Evolutionary conservation across 805 yeast genomes (phyloP).

Genomic region (Lipomyces yamanashiensis): DNA sequence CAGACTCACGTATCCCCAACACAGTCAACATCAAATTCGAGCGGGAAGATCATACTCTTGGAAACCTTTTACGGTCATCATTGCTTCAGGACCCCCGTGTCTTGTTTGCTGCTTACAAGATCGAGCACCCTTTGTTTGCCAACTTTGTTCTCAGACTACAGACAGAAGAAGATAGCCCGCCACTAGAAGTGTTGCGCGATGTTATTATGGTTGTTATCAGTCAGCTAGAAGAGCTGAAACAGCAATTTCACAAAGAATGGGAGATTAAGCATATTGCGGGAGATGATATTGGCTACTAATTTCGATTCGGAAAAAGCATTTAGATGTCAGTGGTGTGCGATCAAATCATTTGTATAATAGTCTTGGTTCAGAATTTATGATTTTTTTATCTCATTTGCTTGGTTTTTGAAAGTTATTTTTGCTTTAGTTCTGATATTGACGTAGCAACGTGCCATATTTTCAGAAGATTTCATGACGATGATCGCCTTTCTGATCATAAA

Average conservation of each 20-base stretch:
- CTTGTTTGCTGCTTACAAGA: conserved; percentile 95
- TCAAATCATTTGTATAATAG: conserved; percentile 7
- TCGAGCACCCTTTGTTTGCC: conserved; percentile 97
- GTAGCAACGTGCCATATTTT: no score
- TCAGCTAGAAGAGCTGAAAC: conserved; percentile 73
- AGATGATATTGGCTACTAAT: neutral
- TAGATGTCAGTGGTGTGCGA: neutral
- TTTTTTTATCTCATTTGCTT: neutral
- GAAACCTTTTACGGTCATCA: conserved; percentile 79
- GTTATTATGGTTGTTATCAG: conserved; percentile 85
- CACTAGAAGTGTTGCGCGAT: conserved; percentile 84
- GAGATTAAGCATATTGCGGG: conserved; percentile 60
- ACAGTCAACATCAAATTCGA: conserved; percentile 92
- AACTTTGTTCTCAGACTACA: conserved; percentile 92
- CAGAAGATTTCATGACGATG: no score
- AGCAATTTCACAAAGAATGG: conserved; percentile 90
- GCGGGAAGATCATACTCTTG: conserved; percentile 97
- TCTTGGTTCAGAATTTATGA: neutral
- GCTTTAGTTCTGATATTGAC: neutral
- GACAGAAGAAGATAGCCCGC: conserved; percentile 93
- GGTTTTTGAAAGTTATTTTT: neutral
- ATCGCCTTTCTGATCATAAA: no score
- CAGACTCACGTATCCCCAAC: conserved; percentile 94
- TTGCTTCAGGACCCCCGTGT: conserved; percentile 84
- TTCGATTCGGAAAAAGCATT: neutral